Percentiles rank a stretch among this genome's conserved stretches.
Conservation (phyloP, 2,329 filamentous ascomycete species). For the Fusarium sp. region DNA sequence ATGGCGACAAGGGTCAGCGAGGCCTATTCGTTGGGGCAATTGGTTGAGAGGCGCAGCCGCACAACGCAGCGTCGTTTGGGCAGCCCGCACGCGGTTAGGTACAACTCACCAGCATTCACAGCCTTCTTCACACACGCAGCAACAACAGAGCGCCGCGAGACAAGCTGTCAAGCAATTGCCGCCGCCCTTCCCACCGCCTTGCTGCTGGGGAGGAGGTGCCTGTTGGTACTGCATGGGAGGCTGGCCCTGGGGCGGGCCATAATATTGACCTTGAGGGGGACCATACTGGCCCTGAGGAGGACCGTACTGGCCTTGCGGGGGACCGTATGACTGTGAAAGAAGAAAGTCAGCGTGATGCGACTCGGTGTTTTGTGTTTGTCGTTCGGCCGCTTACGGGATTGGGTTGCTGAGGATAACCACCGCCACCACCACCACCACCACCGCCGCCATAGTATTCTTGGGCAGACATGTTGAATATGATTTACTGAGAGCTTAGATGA, state of each 20-base stretch:
- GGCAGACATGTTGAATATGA: constrained; percentile 50
- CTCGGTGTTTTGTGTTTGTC: background rate
- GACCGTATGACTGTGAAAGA: constrained; percentile 46
- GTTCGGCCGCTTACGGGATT: constrained; percentile 50
- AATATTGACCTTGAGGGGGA: constrained; percentile 46
- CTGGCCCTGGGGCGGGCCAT: constrained; percentile 52
- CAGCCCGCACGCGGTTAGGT: constrained; percentile 13
- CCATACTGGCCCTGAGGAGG: constrained; percentile 47
- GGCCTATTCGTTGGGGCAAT: background rate
- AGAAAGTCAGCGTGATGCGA: constrained; percentile 31
- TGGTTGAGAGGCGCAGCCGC: background rate
- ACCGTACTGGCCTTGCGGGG: constrained; percentile 45
- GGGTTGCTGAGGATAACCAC: constrained; percentile 53
- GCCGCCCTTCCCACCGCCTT: constrained; percentile 50
- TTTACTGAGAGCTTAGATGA: background rate
- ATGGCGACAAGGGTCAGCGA: constrained; percentile 8
- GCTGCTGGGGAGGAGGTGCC: constrained; percentile 49
- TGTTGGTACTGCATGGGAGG: constrained; percentile 60
- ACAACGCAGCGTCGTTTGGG: constrained; percentile 1
- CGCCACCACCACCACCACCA: constrained; percentile 38
- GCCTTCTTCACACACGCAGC: constrained; percentile 62
- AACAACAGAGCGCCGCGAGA: constrained; percentile 63
- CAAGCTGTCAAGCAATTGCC: constrained; percentile 60
- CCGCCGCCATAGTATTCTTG: constrained; percentile 56
- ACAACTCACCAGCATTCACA: constrained; percentile 61